Conservation (phyloP, 768 basidiomycete species). For the Termitomyces sp. region DNA sequence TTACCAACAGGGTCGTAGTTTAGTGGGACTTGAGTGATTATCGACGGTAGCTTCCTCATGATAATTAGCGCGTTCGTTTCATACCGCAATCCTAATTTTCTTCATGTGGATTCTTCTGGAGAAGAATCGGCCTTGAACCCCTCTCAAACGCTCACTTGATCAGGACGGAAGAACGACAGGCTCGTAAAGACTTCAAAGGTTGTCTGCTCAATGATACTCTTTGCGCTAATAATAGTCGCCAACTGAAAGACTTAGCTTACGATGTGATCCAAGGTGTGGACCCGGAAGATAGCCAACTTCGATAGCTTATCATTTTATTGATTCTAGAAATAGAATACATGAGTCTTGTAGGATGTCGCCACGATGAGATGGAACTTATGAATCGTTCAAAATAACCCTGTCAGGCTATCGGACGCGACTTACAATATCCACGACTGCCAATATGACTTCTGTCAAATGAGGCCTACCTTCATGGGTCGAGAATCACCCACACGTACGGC, state of each 20-base stretch:
- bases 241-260: not conserved
- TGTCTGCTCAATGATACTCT: not conserved
- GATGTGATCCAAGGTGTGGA: not conserved
- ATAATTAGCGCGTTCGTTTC: not conserved
- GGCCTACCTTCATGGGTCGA: not conserved
- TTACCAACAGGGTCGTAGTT: not conserved
- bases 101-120: not conserved
- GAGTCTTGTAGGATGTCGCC: not conserved
- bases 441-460: not conserved
- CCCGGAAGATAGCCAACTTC: not conserved
- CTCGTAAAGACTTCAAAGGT: not conserved
- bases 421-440: not conserved
- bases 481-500: too few relatives aligned
- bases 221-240: not conserved
- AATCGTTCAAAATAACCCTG: not conserved
- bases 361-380: not conserved
- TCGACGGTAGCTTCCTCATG: not conserved
- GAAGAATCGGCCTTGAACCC: not conserved
- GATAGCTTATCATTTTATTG: not conserved
- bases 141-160: not conserved
- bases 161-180: not conserved
- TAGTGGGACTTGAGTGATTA: not conserved
- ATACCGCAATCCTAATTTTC: too few relatives aligned
- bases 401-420: too few relatives aligned
- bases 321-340: not conserved